Base-by-base conservation (phyloP, 352 stramenopile genomes). In the Phytophthora agathidicida region DNA sequence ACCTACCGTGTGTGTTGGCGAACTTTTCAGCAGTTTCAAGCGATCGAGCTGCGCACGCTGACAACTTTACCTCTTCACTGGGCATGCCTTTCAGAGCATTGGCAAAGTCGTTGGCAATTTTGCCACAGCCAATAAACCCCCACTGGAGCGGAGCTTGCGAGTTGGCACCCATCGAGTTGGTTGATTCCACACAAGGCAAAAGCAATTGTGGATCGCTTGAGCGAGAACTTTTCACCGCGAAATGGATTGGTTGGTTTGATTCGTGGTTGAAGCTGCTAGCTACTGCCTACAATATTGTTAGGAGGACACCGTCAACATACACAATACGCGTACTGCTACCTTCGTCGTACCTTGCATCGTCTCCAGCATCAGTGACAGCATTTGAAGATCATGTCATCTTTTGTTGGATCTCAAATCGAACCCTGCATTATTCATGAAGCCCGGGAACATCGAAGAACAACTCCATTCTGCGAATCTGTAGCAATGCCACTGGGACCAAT, bases 51-150 rank as follows among this genome's bases (percentile, higher is more conserved):
- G 80, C 75, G 20, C 77, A 88, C 0, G 80, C 77, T 32, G 65
- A 60, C 24, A 82, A 45, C 1, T 42, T 38, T 1, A 49, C 65
- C 13, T 27, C 51, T 17, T 65, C 50, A 19, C 16, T 28, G 0
- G 39, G 23, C 36, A 69, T 55, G 20, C 30, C 35, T 38, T 65
- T 63, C 50, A 83, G 68, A 20, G 75, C 73, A 38, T 78, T 85
- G 38, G 59, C 72, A 41, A 82, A 90, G 57, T 85, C 75, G 50
- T 73, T 80, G 45, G 73, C 63, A 62, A 88, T 87, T 31, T 75
- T 77, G 32, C 80, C 80, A 43, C 80, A 90, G 24, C 80, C 80
- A 24, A 89, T 42, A 52, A 89, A 77, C 0, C 73, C 77, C 80
- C 77, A 89, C 33, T 75, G 73, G 10, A 86, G 57, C 36, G 65